Percentiles rank a stretch among this genome's conserved stretches.
Evolutionary conservation across 805 yeast genomes (phyloP).

Genomic region (Kodamaea lidongshanica): DNA sequence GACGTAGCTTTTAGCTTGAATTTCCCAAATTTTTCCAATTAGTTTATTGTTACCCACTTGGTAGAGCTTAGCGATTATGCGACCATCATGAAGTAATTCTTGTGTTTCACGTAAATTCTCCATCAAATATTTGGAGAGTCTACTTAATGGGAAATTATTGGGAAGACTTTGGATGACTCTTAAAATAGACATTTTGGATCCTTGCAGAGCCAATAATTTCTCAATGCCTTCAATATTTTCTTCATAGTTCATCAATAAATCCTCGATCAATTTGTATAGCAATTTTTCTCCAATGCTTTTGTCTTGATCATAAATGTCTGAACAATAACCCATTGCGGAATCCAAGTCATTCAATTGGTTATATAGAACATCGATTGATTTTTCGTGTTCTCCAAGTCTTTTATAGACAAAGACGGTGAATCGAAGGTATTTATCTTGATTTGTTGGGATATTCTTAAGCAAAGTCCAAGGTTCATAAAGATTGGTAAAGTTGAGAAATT

Average conservation of each 20-base stretch:
- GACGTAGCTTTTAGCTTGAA: slow-evolving; percentile 30
- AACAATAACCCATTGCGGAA: slow-evolving; percentile 59
- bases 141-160: slow-evolving; percentile 37
- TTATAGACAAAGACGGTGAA: slow-evolving; percentile 54
- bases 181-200: slow-evolving; percentile 41
- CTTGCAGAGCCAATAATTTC: slow-evolving; percentile 37
- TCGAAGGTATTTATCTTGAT: slow-evolving; percentile 29
- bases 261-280: slow-evolving; percentile 47
- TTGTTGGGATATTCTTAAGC: slow-evolving; percentile 27
- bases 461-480: slow-evolving; percentile 35
- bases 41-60: slow-evolving; percentile 49
- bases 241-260: slow-evolving; percentile 36
- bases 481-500: slow-evolving; percentile 25
- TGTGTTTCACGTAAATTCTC: slow-evolving; percentile 39
- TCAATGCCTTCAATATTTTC: slow-evolving; percentile 33
- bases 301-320: slow-evolving; percentile 33
- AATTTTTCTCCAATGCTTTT: slow-evolving; percentile 35
- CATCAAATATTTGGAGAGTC: slow-evolving; percentile 40
- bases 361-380: slow-evolving; percentile 57
- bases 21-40: slow-evolving; percentile 36
- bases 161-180: slow-evolving; percentile 51
- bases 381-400: slow-evolving; percentile 53
- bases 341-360: slow-evolving; percentile 50
- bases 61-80: slow-evolving; percentile 43
- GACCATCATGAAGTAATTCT: slow-evolving; percentile 31